These are phyloP conservation scores for Triangularia verruculosa DNA, from an alignment of 2,329 filamentous ascomycete genomes.

Conservation along the genomic window DNA sequence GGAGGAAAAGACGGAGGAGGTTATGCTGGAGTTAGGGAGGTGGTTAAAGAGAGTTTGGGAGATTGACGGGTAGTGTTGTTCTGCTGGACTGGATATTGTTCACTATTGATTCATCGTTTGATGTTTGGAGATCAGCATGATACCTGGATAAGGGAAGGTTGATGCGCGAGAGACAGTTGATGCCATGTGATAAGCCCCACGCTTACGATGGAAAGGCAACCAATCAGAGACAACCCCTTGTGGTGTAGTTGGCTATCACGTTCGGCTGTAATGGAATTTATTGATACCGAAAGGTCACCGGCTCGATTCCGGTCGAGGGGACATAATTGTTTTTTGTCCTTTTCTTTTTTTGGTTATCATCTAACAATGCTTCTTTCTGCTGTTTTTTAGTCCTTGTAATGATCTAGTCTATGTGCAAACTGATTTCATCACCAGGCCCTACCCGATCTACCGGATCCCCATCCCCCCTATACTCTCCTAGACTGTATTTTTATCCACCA, in stretches of 20 bases:
- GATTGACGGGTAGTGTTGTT: neutral
- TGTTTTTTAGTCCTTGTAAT: no score
- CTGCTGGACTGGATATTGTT: neutral
- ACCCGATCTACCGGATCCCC: no score
- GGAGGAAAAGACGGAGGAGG: slow-evolving; percentile 30
- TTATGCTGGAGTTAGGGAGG: slow-evolving; percentile 25
- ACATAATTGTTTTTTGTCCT: slow-evolving; percentile 3
- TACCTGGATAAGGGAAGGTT: no score
- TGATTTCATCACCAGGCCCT: no score
- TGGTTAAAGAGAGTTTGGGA: slow-evolving; percentile 29
- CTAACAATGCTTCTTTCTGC: no score
- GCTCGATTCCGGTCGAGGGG: slow-evolving; percentile 26
- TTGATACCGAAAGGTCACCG: slow-evolving; percentile 26
- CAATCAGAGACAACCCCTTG: slow-evolving; percentile 17
- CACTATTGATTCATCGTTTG: neutral
- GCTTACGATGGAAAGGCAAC: neutral
- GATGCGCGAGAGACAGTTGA: no score
- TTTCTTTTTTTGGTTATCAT: slow-evolving; percentile 4
- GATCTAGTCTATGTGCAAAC: no score
- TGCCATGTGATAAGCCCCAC: neutral
- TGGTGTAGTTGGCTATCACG: slow-evolving; percentile 27
- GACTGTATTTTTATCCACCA: no score
- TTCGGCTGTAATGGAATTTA: slow-evolving; percentile 26
- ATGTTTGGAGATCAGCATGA: neutral
- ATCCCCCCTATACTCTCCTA: no score